phyloP scores from a whole-genome alignment of 345 rosid species.

The Gossypium herbaceum region DNA sequence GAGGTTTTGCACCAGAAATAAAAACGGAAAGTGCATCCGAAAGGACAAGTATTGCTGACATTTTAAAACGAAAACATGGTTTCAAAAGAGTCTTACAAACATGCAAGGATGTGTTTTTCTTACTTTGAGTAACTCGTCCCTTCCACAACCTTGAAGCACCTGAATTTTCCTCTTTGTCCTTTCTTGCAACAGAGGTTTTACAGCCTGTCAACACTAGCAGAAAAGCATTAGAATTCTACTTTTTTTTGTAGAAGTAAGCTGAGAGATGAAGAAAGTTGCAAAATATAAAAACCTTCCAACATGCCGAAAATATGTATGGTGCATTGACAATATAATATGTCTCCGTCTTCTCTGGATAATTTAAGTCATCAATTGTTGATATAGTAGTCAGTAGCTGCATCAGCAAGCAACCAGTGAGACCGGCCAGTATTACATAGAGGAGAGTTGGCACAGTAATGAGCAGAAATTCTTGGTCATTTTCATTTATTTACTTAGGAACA shows the following conservation, averaged over 20 bases:
- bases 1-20: neutral
- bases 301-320: constrained; percentile 82
- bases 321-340: constrained; percentile 86
- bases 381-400: constrained; percentile 77
- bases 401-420: constrained; percentile 7
- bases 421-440: neutral
- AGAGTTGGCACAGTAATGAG: neutral
- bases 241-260: neutral
- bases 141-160: constrained; percentile 81
- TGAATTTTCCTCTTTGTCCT: constrained; percentile 86
- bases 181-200: constrained; percentile 93
- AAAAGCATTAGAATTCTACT: constrained; percentile 4
- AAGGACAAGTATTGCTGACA: neutral
- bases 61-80: neutral
- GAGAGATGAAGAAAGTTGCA: neutral
- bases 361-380: constrained; percentile 83
- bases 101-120: constrained; percentile 1
- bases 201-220: constrained; percentile 39
- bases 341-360: constrained; percentile 93
- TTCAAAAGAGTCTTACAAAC: neutral
- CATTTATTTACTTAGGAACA: neutral
- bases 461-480: neutral
- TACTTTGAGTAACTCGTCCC: constrained; percentile 88
- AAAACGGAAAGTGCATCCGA: neutral
- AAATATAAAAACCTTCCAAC: constrained; percentile 69